These are phyloP conservation scores for Pholiota adiposa DNA, from an alignment of 1,284 basidiomycete species.

Conservation along the genomic window DNA sequence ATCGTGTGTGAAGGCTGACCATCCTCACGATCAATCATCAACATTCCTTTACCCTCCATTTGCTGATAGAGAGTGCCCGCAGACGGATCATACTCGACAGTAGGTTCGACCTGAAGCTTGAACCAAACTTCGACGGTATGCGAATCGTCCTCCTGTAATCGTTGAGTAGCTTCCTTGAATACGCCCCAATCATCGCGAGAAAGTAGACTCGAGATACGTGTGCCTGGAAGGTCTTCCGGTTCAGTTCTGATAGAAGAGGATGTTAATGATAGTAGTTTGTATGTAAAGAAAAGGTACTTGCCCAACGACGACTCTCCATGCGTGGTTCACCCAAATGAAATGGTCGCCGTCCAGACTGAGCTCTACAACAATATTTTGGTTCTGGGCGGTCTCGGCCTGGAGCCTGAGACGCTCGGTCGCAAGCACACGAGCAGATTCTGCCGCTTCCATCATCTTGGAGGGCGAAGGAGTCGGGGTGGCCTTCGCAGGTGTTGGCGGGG, in stretches of 20 bases:
- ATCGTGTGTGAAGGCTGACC: constrained; percentile 93
- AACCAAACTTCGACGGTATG: constrained; percentile 95
- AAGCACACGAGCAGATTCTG: constrained; percentile 75
- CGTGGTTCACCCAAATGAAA: constrained; percentile 92
- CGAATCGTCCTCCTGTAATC: constrained; percentile 89
- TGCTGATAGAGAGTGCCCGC: constrained; percentile 72
- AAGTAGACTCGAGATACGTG: constrained; percentile 83
- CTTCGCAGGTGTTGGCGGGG: constrained; percentile 38
- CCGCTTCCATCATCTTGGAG: constrained; percentile 55
- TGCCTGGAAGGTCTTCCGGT: constrained; percentile 80
- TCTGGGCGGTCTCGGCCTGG: constrained; percentile 92
- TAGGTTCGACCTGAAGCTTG: constrained; percentile 76
- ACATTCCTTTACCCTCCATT: constrained; percentile 99
- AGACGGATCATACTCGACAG: constrained; percentile 55
- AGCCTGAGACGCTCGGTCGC: constrained; percentile 84
- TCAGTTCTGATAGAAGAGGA: constrained; percentile 65
- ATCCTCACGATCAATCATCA: constrained; percentile 92
- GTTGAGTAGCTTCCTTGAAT: constrained; percentile 87
- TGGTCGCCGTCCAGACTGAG: constrained; percentile 93
- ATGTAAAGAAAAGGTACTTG: constrained; percentile 45
- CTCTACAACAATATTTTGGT: constrained; percentile 95
- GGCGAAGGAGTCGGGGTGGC: constrained; percentile 37
- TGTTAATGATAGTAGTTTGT: background rate
- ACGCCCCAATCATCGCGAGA: constrained; percentile 85
- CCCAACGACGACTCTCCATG: constrained; percentile 94